Evolutionary conservation across 371 early-diverging fungal species (phyloP), one percentile per base, ranked within the genome.

Genomic region (Lichtheimia corymbifera): DNA sequence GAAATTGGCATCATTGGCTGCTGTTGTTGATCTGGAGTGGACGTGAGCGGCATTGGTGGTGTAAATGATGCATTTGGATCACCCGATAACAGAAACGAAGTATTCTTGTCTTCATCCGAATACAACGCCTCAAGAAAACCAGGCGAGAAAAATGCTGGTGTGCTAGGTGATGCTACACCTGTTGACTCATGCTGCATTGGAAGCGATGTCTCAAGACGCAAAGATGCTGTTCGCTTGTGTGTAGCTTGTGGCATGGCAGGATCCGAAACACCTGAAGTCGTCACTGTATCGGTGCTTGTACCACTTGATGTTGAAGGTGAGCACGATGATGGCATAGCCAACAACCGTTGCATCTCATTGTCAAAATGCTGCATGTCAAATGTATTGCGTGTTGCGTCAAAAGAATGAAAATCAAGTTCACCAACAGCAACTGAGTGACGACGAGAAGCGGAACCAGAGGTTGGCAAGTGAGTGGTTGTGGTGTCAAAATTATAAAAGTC

Each of bases 71-170:
- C 27, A 25, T 18, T 35, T 35, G 54, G 45, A 28, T 47, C 53
- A 12, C 27, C 44, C n/a, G 63, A 45, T n/a, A 35, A 59, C 51
- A 51, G 15, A 18, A 50, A 24, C 6, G 27, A 20, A 5, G 54
- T 25, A 24, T 50, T 45, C 40, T 51, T 51, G 25, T 30, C 50
- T 44, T 61, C 61, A 27, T 66, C 63, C 40, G 55, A 53, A 53
- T 77, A 77, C 17, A 86, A 66, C 5, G 87, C 80, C 18, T 83
- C 76, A 56, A 83, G 64, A 59, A 85, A 87, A 30, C 76, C 79
- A 20, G 85, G 84, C 15, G 86, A 82, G 53, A 85, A 86, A 70
- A 86, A 83, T 7, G 76, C 77, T 0, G 86, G 83, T 5, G 84
- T 87, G 7, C 77, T 74, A 9, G 84, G 83, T 15, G 72, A 64